Conservation (phyloP, 169 alveolate genomes). For the Amoebophrya sp. region DNA sequence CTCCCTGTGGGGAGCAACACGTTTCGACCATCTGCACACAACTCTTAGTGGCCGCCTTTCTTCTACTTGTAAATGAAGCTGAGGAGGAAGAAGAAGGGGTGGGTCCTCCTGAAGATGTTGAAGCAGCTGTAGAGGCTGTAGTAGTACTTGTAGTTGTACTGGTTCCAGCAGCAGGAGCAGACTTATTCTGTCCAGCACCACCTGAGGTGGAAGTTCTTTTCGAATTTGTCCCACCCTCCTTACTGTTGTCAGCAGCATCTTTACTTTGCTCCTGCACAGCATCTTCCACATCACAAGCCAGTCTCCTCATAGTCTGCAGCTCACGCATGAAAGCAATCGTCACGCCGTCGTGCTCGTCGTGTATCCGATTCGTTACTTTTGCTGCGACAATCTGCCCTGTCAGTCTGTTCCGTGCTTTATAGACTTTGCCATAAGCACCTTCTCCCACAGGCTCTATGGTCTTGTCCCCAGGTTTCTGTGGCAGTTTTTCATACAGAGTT, state of each 20-base stretch:
- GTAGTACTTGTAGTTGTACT: no score
- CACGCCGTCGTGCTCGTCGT: constrained; percentile 6
- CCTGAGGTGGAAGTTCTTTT: no score
- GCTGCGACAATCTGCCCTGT: neutral
- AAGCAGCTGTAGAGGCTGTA: no score
- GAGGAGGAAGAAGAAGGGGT: no score
- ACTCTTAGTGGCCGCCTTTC: no score
- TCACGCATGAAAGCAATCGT: neutral
- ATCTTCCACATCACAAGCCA: neutral
- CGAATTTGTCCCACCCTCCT: no score
- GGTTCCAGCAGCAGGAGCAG: no score
- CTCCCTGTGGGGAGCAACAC: neutral
- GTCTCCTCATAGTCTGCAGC: neutral
- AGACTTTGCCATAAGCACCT: neutral
- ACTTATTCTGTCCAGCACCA: no score
- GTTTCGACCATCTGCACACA: neutral
- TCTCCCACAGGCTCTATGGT: neutral
- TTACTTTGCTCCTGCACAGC: no score
- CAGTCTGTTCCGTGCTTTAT: neutral
- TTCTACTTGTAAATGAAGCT: no score
- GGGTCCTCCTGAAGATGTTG: no score
- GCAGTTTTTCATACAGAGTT: neutral
- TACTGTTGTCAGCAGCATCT: no score
- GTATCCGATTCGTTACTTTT: neutral
- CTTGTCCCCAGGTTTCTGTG: neutral